phyloP scores from a whole-genome alignment of 2,329 filamentous ascomycete species.

The Fusarium staphyleae region DNA sequence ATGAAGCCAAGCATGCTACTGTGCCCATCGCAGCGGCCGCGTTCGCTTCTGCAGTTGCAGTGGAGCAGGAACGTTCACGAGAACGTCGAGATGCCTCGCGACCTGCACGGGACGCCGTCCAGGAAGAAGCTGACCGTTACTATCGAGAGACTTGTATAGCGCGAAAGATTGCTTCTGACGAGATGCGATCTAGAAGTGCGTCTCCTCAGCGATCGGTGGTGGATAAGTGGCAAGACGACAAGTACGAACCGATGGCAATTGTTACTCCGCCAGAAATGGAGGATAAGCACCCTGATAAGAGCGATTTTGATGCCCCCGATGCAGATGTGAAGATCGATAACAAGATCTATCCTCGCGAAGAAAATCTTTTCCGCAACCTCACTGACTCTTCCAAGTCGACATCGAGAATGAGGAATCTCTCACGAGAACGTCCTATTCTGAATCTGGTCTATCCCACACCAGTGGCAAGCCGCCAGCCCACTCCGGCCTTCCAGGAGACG shows the following conservation, averaged over 20 bases:
- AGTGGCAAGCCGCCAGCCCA: slow-evolving; percentile 49
- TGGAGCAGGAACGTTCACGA: slow-evolving; percentile 50
- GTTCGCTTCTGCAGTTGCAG: slow-evolving; percentile 55
- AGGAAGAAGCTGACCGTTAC: slow-evolving; percentile 63
- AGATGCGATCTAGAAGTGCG: slow-evolving; percentile 59
- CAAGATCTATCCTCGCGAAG: slow-evolving; percentile 61
- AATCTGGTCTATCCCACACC: slow-evolving; percentile 70
- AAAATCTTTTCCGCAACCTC: slow-evolving; percentile 48
- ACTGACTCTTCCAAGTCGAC: slow-evolving; percentile 41
- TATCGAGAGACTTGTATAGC: slow-evolving; percentile 64
- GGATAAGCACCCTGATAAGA: slow-evolving; percentile 52
- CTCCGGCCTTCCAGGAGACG: slow-evolving; percentile 50
- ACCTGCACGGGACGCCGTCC: slow-evolving; percentile 53
- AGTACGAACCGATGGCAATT: slow-evolving; percentile 53
- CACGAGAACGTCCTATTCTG: slow-evolving; percentile 63
- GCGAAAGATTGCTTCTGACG: slow-evolving; percentile 60
- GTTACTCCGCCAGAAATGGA: slow-evolving; percentile 63
- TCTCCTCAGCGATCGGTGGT: slow-evolving; percentile 62
- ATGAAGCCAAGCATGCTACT: slow-evolving; percentile 57
- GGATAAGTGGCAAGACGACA: slow-evolving; percentile 58
- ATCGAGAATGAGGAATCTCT: slow-evolving; percentile 59
- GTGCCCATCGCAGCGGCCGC: slow-evolving; percentile 57
- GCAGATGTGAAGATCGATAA: slow-evolving; percentile 71
- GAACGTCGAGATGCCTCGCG: slow-evolving; percentile 44
- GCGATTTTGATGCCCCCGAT: slow-evolving; percentile 63